phyloP scores from a whole-genome alignment of 129 eudicot genomes.

The Arctium lappa region DNA sequence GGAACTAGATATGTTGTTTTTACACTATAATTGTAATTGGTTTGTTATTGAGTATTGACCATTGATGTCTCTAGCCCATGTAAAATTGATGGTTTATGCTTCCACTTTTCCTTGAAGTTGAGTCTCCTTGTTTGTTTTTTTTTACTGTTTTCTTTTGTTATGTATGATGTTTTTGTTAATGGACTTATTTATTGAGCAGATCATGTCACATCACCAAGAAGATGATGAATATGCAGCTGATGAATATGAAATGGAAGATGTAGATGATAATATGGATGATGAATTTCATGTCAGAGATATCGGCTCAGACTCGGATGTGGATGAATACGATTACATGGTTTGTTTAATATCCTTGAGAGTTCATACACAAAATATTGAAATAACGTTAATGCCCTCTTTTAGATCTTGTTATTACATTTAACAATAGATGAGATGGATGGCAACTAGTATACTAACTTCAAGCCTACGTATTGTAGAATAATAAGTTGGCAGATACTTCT shows the following conservation, averaged over 20 bases:
- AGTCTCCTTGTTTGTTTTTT: no score
- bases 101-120: no score
- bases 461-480: constrained; percentile 31
- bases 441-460: neutral
- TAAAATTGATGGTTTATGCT: no score
- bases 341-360: neutral
- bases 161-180: neutral
- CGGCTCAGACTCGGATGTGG: constrained; percentile 72
- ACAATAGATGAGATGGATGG: neutral
- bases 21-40: no score
- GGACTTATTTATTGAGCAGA: constrained; percentile 29
- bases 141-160: neutral
- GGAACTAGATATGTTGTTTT: no score
- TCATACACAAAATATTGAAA: neutral
- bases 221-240: constrained; percentile 64
- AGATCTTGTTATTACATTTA: neutral
- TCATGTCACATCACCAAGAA: constrained; percentile 62
- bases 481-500: constrained; percentile 58
- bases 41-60: no score
- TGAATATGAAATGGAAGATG: constrained; percentile 76
- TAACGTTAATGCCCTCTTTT: neutral
- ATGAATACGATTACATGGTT: constrained; percentile 66
- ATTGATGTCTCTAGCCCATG: no score
- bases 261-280: constrained; percentile 64
- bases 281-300: constrained; percentile 51